These are phyloP conservation scores for Lentinula novae-zelandiae DNA, from an alignment of 1,284 basidiomycete species.

Conservation along the genomic window DNA sequence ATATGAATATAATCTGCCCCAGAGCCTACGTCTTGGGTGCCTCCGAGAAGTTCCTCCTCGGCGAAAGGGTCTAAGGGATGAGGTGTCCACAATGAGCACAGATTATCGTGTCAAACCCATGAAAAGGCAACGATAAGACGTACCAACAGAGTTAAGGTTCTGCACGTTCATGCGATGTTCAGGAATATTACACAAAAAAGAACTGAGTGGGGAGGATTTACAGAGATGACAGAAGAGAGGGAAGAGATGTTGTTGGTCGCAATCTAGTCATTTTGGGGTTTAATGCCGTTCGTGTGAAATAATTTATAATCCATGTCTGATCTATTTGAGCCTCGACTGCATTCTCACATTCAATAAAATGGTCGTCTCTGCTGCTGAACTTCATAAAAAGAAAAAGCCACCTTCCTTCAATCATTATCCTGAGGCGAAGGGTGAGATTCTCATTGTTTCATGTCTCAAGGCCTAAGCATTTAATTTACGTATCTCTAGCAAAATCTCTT, in stretches of 20 bases:
- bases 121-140: slow-evolving; percentile 35
- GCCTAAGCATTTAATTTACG: neutral
- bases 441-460: neutral
- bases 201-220: slow-evolving; percentile 42
- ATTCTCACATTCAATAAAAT: neutral
- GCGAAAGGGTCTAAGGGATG: slow-evolving; percentile 83
- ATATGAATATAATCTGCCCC: slow-evolving; percentile 90
- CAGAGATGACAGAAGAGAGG: slow-evolving; percentile 23
- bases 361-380: slow-evolving; percentile 7
- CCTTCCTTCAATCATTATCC: slow-evolving; percentile 72
- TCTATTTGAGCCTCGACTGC: too few relatives aligned
- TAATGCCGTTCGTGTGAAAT: neutral
- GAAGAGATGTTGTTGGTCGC: slow-evolving; percentile 20
- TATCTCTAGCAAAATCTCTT: slow-evolving; percentile 57
- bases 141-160: slow-evolving; percentile 81
- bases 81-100: neutral
- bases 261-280: neutral
- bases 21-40: slow-evolving; percentile 75
- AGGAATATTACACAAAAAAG: slow-evolving; percentile 33
- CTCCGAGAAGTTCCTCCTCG: slow-evolving; percentile 81
- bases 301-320: neutral
- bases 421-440: slow-evolving; percentile 47
- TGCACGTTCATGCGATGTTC: slow-evolving; percentile 86
- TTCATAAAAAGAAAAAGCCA: slow-evolving; percentile 51
- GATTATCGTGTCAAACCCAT: slow-evolving; percentile 14